A percentile compares a stretch with the other conserved stretches of the same genome.
These are phyloP conservation scores for Dactylorhiza incarnata DNA, from an alignment of 106 monocot species.

Conservation along the genomic window DNA sequence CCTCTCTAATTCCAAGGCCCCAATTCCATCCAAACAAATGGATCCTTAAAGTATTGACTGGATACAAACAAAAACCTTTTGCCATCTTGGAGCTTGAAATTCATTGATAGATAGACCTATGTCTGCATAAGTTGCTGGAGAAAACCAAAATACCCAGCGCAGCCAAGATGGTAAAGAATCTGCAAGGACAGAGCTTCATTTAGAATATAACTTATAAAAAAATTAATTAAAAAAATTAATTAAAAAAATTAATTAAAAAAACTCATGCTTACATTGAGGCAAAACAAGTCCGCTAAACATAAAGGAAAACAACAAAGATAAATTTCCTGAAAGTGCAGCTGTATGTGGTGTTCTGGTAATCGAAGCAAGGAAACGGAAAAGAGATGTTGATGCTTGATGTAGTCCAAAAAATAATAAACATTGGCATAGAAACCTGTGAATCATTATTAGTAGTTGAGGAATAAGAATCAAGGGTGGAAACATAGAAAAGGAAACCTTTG, in stretches of 20 bases:
- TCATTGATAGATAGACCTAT: slow-evolving; percentile 21
- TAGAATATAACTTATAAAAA: neutral
- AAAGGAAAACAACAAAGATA: slow-evolving; percentile 5
- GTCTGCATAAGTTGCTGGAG: slow-evolving; percentile 20
- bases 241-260: neutral
- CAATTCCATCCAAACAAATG: too few relatives aligned
- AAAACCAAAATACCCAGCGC: slow-evolving; percentile 16
- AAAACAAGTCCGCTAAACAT: slow-evolving; percentile 15
- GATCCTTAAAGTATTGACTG: neutral
- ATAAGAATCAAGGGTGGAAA: neutral
- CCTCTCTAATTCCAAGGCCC: too few relatives aligned
- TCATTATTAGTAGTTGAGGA: neutral
- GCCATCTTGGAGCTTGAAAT: slow-evolving; percentile 19
- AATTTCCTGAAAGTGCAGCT: neutral
- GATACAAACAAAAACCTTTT: slow-evolving; percentile 7
- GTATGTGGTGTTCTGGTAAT: slow-evolving; percentile 3
- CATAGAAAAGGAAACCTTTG: neutral
- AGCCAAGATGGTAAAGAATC: slow-evolving; percentile 18
- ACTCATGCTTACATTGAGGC: slow-evolving; percentile 10
- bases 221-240: too few relatives aligned
- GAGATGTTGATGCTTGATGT: slow-evolving; percentile 21
- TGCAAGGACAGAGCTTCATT: neutral
- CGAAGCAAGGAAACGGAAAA: slow-evolving; percentile 15
- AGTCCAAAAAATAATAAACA: slow-evolving; percentile 14
- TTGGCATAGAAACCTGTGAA: slow-evolving; percentile 11